These are phyloP conservation scores for Croton setiger DNA, from an alignment of 441 rosid genomes.

Conservation along the genomic window DNA sequence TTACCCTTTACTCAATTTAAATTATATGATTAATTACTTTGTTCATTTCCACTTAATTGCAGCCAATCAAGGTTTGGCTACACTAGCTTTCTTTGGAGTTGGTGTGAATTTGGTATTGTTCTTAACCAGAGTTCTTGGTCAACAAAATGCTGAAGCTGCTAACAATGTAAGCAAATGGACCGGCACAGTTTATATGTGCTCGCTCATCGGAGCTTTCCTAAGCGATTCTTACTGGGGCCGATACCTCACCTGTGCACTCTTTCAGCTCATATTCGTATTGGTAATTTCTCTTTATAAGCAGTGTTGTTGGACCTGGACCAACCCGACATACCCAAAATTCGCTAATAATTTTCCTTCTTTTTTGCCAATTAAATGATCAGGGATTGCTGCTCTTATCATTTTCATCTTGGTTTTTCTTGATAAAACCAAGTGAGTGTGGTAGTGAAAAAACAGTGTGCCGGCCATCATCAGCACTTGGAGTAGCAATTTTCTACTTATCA, in stretches of 20 bases:
- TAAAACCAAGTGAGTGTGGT: slow-evolving; percentile 75
- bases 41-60: slow-evolving; percentile 7
- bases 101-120: slow-evolving; percentile 84
- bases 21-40: not conserved
- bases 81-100: slow-evolving; percentile 89
- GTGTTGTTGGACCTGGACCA: no score
- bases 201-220: slow-evolving; percentile 80
- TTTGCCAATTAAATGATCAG: slow-evolving; percentile 14
- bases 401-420: slow-evolving; percentile 55
- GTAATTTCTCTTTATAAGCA: slow-evolving; percentile 24
- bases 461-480: slow-evolving; percentile 41
- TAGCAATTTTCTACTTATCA: slow-evolving; percentile 52
- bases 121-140: slow-evolving; percentile 77
- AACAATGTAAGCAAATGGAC: slow-evolving; percentile 93
- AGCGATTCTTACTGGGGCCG: slow-evolving; percentile 97
- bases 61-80: slow-evolving; percentile 88
- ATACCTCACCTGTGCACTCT: slow-evolving; percentile 63
- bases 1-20: no score
- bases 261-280: slow-evolving; percentile 46
- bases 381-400: slow-evolving; percentile 60
- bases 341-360: slow-evolving; percentile 1
- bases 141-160: slow-evolving; percentile 77
- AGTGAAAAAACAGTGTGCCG: slow-evolving; percentile 41
- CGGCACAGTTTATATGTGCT: slow-evolving; percentile 83
- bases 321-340: not conserved